These are phyloP conservation scores for Pythium phragmitis DNA, from an alignment of 352 stramenopile genomes.

Conservation along the genomic window DNA sequence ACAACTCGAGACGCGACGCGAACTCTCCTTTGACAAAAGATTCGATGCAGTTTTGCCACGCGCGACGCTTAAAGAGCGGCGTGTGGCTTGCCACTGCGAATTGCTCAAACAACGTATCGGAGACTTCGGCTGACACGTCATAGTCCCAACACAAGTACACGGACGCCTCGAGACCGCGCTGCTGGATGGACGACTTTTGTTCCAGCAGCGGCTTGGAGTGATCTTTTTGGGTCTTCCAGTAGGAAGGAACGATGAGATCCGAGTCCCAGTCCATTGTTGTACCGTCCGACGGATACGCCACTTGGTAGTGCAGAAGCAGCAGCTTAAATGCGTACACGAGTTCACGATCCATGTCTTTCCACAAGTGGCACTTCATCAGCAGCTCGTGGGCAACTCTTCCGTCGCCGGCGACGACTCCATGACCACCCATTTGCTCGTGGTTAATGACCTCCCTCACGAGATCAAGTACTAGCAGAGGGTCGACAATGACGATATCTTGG, in stretches of 20 bases:
- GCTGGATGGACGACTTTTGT: not conserved
- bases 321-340: conserved; percentile 27
- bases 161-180: conserved; percentile 4
- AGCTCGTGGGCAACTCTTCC: conserved; percentile 12
- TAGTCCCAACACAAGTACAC: conserved; percentile 30
- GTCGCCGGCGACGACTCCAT: not conserved
- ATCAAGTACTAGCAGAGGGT: conserved; percentile 34
- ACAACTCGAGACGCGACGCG: conserved; percentile 12
- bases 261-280: conserved; percentile 21
- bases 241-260: conserved; percentile 18
- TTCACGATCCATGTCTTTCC: conserved; percentile 18
- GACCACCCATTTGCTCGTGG: conserved; percentile 9
- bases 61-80: conserved; percentile 8
- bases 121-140: conserved; percentile 21
- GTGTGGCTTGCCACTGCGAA: conserved; percentile 28
- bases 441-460: conserved; percentile 25
- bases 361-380: conserved; percentile 8
- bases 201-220: not conserved
- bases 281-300: conserved; percentile 23
- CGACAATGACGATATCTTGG: conserved; percentile 16
- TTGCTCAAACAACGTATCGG: conserved; percentile 30
- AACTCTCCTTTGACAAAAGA: conserved; percentile 13
- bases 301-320: conserved; percentile 27
- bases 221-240: conserved; percentile 7
- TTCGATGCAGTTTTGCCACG: conserved; percentile 16